Base-by-base conservation (phyloP, 345 rosid genomes). In the Citrus glauca region DNA sequence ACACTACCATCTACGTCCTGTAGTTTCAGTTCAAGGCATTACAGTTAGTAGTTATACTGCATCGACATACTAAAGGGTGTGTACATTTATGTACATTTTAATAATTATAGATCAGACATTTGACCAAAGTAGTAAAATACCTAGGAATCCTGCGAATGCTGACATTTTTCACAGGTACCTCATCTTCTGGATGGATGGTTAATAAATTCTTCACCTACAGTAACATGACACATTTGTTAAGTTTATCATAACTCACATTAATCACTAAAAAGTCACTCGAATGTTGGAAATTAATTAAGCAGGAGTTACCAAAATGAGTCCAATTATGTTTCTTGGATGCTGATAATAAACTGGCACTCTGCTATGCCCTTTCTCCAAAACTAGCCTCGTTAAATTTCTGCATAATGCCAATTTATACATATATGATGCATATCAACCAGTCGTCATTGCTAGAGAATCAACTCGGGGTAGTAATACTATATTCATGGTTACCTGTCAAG, bases 311-410 rank as follows among this genome's bases (percentile, higher is more conserved):
- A 87, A 79, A 42, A 91, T 64, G 50, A 91, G 87, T 75, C 95
- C 95, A 74, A 91, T 88, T 74, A 91, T 85, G 80, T 91, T 91
- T 70, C 83, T 86, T 35, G 86, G 83, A 50, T 82, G 83, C 88
- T 88, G 88, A 64, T 89, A 81, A 79, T 86, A 91, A 66, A 88
- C 91, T 8, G 95, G 95, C 56, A 91, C 84, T 75, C 93, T 87
- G 86, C 93, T 89, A 68, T 91, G 95, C 66, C 95, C 95, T 78
- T 88, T 88, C 83, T 88, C 92, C 84, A 91, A 38, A 62, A 91
- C 85, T 79, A 88, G 78, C 68, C 73, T 88, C 91, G 87, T 88
- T 79, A 85, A 69, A 56, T 83, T 77, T 82, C 94, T 89, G 86
- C 25, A 78, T 45, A 77, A 50, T 76, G 17, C 19, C 37, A 16